phyloP scores from a whole-genome alignment of 202 grass and related monocot species.

The Schoenoplectus triqueter region DNA sequence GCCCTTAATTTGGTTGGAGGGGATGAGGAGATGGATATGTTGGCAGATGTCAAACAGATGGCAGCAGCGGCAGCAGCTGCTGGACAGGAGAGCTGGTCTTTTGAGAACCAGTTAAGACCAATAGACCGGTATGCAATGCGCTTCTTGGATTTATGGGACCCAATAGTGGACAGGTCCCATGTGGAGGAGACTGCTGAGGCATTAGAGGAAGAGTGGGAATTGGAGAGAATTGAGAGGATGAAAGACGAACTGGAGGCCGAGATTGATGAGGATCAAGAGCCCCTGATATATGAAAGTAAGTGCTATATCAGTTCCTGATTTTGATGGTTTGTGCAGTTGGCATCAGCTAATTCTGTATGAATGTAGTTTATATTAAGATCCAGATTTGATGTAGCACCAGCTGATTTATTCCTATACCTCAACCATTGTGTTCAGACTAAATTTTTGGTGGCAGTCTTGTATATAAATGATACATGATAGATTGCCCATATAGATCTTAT shows the following conservation, averaged over 20 bases:
- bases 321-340: background rate
- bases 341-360: no score
- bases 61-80: constrained; percentile 89
- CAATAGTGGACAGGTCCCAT: constrained; percentile 79
- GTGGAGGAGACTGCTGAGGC: constrained; percentile 65
- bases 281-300: constrained; percentile 93
- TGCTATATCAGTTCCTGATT: constrained; percentile 26
- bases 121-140: constrained; percentile 94
- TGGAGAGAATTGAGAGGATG: constrained; percentile 96
- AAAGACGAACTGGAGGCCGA: constrained; percentile 98
- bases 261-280: constrained; percentile 99
- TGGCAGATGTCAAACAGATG: constrained; percentile 97
- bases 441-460: background rate
- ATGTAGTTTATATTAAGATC: no score
- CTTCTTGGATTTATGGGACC: constrained; percentile 95
- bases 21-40: constrained; percentile 96
- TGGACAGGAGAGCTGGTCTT: constrained; percentile 92
- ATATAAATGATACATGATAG: background rate
- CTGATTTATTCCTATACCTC: background rate
- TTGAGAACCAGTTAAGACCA: constrained; percentile 94
- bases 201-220: constrained; percentile 96
- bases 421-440: background rate
- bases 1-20: constrained; percentile 70
- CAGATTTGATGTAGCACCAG: background rate
- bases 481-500: background rate